Percentiles rank a stretch among this genome's conserved stretches.
These are phyloP conservation scores for Sugiyamaella mastotermitis DNA, from an alignment of 805 yeast species.

Conservation along the genomic window DNA sequence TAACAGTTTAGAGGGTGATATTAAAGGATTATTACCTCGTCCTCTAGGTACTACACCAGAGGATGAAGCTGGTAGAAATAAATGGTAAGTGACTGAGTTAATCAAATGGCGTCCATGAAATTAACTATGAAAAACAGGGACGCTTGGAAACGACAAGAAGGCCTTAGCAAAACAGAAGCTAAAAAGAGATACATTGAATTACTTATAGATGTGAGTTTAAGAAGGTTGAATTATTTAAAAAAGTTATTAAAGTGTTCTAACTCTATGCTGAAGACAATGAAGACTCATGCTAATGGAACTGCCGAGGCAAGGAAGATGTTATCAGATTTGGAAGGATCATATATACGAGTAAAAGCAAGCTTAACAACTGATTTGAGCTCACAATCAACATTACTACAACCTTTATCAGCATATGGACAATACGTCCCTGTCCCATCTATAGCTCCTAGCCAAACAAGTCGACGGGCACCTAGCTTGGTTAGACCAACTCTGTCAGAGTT, in stretches of 20 bases:
- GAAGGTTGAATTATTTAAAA: background rate
- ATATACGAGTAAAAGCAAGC: conserved; percentile 39
- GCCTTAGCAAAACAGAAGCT: conserved; percentile 63
- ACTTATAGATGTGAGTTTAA: conserved; percentile 41
- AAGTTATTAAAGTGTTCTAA: background rate
- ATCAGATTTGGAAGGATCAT: conserved; percentile 61
- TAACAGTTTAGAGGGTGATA: conserved; percentile 56
- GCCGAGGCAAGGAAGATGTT: conserved; percentile 60
- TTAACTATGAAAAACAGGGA: conserved; percentile 33
- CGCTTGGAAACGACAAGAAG: conserved; percentile 76
- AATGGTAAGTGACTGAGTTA: conserved; percentile 40
- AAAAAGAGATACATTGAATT: conserved; percentile 63
- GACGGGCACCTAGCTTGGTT: conserved; percentile 2
- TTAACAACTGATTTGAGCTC: background rate
- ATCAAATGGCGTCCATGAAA: background rate
- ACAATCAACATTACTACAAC: conserved; percentile 5
- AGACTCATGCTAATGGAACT: conserved; percentile 59
- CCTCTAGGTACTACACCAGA: conserved; percentile 57
- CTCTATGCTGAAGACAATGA: conserved; percentile 44
- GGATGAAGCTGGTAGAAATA: conserved; percentile 61
- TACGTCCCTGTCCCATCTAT: conserved; percentile 1
- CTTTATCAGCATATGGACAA: conserved; percentile 4
- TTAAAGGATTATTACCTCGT: conserved; percentile 57
- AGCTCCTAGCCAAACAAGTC: conserved; percentile 1
- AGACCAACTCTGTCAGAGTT: conserved; percentile 9